phyloP scores from a whole-genome alignment of 1,284 basidiomycete genomes.

The Tylopilus orsonianus region DNA sequence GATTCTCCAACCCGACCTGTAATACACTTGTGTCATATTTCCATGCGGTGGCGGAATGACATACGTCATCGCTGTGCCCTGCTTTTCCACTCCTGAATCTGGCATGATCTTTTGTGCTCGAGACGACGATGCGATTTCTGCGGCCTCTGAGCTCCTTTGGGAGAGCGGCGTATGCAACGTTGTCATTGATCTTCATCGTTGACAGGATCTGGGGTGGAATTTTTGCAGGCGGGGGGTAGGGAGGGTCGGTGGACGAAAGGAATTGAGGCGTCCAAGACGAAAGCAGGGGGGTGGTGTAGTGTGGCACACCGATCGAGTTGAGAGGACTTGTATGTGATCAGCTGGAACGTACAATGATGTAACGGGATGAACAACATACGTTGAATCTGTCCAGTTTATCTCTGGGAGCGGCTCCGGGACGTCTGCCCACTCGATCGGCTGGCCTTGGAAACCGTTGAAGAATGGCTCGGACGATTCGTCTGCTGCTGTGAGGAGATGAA shows the following conservation, averaged over 20 bases:
- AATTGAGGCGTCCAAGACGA: constrained; percentile 76
- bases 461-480: constrained; percentile 63
- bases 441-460: constrained; percentile 87
- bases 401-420: constrained; percentile 65
- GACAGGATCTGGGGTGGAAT: constrained; percentile 79
- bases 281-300: constrained; percentile 77
- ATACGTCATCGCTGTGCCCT: constrained; percentile 41
- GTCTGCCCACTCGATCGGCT: constrained; percentile 86
- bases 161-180: constrained; percentile 82
- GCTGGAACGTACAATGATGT: background rate
- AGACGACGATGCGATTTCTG: constrained; percentile 68
- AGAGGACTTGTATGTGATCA: constrained; percentile 59
- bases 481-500: constrained; percentile 81
- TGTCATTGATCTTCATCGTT: constrained; percentile 85
- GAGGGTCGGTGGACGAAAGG: constrained; percentile 40
- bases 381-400: constrained; percentile 80
- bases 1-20: constrained; percentile 51
- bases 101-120: constrained; percentile 51
- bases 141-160: constrained; percentile 83
- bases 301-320: constrained; percentile 87
- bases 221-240: constrained; percentile 66
- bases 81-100: constrained; percentile 86
- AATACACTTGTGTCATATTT: background rate
- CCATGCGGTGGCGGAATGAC: background rate
- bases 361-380: constrained; percentile 47